Evolutionary conservation across 768 basidiomycete species (phyloP), one percentile per base, ranked within the genome.

Genomic region (Inosperma sp.): DNA sequence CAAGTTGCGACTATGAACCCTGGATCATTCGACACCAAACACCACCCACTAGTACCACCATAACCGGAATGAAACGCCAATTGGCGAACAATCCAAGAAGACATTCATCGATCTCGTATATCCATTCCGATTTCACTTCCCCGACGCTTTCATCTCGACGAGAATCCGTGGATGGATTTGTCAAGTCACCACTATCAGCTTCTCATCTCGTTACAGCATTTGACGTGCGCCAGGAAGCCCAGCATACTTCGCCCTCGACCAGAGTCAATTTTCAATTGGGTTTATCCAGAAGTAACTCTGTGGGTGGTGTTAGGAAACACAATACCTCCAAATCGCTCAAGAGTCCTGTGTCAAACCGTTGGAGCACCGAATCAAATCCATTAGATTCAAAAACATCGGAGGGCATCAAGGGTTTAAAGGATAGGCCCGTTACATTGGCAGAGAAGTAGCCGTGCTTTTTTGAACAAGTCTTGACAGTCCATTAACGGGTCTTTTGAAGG

Each of bases 391-490:
- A 57, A 39, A 16, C 46, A 29, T 39, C 10, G 19, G 16, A 40
- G 39, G 49, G 37, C 47, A 25, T 51, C 43, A 44, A 52, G 49
- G 25, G 46, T 13, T 40, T 61, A 54, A 65, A 62, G 49, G 65
- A 65, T 25, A 62, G 72, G 35, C 82, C 81, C 13, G 57, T 72
- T 48, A 91, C 88, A 0, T 64, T 89, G 48, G 77, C 79, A 42
- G 88, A 90, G 68, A 85, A 81, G 86, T 89, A 61, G 52, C 81
- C 75, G 4, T 42, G 51, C 45, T 43, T 37, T 30, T 47, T 48
- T 46, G 16, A 16, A 17, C 17, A 35, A 14, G n/a, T 36, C 44
- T 14, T 42, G 23, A 13, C 26, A 22, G 12, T 29, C 17, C 40
- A 5, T 17, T 13, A 16, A 17, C 45, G 46, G 16, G 21, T 33